Percentiles rank a stretch among this genome's conserved stretches.
Conservation (phyloP, 1,284 basidiomycete species). For the Puccinia hordei region DNA sequence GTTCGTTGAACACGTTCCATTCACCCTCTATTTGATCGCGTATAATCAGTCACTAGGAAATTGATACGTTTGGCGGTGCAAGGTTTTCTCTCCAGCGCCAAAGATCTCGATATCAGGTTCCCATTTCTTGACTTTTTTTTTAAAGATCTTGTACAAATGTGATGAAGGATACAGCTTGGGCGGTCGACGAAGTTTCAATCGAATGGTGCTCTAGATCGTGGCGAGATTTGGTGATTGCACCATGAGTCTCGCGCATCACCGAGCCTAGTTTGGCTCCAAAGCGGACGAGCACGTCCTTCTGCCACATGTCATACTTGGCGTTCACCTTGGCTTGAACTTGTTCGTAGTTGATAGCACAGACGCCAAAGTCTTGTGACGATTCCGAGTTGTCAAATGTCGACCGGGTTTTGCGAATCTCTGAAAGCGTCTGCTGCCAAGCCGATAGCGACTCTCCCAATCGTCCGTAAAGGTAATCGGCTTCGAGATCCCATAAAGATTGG, state of each 20-base stretch:
- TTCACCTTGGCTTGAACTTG: slow-evolving; percentile 96
- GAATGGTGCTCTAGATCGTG: slow-evolving; percentile 87
- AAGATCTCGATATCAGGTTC: slow-evolving; percentile 94
- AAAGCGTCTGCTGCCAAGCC: slow-evolving; percentile 88
- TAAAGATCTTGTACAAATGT: slow-evolving; percentile 98
- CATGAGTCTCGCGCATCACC: slow-evolving; percentile 95
- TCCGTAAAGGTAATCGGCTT: slow-evolving; percentile 92
- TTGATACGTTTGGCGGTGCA: slow-evolving; percentile 93
- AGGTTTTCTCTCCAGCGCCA: slow-evolving; percentile 88
- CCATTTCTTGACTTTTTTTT: slow-evolving; percentile 95
- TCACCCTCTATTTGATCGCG: slow-evolving; percentile 93
- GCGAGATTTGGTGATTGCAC: slow-evolving; percentile 83
- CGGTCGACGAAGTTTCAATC: slow-evolving; percentile 67
- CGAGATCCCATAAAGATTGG: slow-evolving; percentile 97
- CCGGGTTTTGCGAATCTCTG: slow-evolving; percentile 92
- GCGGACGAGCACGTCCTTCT: slow-evolving; percentile 84
- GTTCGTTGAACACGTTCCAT: slow-evolving; percentile 98
- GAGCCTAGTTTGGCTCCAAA: slow-evolving; percentile 90
- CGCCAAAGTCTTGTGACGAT: slow-evolving; percentile 81
- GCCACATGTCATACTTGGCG: slow-evolving; percentile 97
- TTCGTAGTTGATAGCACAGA: slow-evolving; percentile 94
- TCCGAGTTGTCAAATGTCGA: slow-evolving; percentile 96
- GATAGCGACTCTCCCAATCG: slow-evolving; percentile 70
- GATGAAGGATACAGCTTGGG: slow-evolving; percentile 96
- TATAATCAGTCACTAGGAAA: slow-evolving; percentile 98